Evolutionary conservation across 306 rosid genomes (phyloP), one percentile per base, ranked within the genome.

Genomic region (Medicago arabica): DNA sequence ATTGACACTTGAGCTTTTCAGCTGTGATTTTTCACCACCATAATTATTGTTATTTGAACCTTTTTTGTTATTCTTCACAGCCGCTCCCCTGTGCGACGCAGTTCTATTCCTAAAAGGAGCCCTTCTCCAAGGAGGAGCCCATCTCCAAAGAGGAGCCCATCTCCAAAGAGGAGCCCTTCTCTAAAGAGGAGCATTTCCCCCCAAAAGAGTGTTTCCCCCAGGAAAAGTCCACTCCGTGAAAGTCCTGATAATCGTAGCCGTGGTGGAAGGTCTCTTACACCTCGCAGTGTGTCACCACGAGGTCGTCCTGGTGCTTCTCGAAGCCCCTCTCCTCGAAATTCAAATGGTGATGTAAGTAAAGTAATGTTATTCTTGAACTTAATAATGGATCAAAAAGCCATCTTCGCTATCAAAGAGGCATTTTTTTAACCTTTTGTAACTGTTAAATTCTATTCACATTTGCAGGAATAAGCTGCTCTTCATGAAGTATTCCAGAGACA

Each of bases 331-430:
- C 91, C 90, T 16, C 71, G 71, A 34, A 79, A 86, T 77, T 84
- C 84, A 10, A 85, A 90, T 75, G 86, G 84, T 60, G 89, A 89
- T 83, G 97, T 93, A 84, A 86, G 96, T 91, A 64, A 53, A 86
- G 96, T 91, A 65, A 46, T 40, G 63, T 62, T 72, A 17, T 38
- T 36, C 14, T 69, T 65, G 13, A 46, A 6, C 38, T 65, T 23
- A 11, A 15, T 41, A 21, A 14, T 66, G 54, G 31, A 46, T 3
- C n/a, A 36, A 19, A 55, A 16, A 39, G 76, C 10, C 41, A 41
- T 19, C 14, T 9, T 70, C 12, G 17, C 41, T 14, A n/a, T 70
- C 18, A 34, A 15, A 51, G 28, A 4, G 12, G 1, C 31, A 46
- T 31, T 66, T 38, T 50, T 13, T 28, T 11, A 55, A 16, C 67